phyloP scores from a whole-genome alignment of 1,284 basidiomycete genomes.

The Sparassis latifolia region DNA sequence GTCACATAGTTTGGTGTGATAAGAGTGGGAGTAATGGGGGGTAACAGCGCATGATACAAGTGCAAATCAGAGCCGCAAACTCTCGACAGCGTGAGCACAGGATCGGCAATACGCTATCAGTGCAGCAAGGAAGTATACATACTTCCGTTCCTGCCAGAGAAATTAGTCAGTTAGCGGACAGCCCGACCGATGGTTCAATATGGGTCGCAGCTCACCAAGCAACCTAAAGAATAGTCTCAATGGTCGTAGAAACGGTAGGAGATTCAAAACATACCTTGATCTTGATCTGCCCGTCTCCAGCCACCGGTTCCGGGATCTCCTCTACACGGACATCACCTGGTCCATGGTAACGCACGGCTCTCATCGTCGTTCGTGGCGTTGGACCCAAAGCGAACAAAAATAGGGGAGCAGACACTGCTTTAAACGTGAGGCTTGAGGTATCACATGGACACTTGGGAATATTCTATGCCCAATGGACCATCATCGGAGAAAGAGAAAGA shows the following conservation, averaged over 20 bases:
- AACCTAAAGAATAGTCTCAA: not conserved
- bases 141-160: conserved; percentile 17
- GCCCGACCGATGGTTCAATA: not conserved
- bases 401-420: too few relatives aligned
- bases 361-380: conserved; percentile 12
- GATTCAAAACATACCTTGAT: conserved; percentile 21
- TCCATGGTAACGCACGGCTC: conserved; percentile 27
- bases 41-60: conserved; percentile 16
- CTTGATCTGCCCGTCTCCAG: conserved; percentile 18
- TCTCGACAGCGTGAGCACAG: not conserved
- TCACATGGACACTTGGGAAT: too few relatives aligned
- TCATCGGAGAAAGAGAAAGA: too few relatives aligned
- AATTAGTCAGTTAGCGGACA: not conserved
- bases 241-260: conserved; percentile 2
- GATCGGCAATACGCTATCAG: not conserved
- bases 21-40: conserved; percentile 11
- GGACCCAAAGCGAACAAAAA: too few relatives aligned
- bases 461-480: too few relatives aligned
- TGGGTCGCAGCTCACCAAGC: conserved; percentile 8
- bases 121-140: not conserved
- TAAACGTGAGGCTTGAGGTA: too few relatives aligned
- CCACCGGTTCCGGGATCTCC: conserved; percentile 21
- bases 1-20: conserved; percentile 21
- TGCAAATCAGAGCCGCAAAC: conserved; percentile 25
- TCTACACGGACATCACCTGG: conserved; percentile 27